Conservation (phyloP, 2,329 filamentous ascomycete genomes). For the Verruconis gallopava region DNA sequence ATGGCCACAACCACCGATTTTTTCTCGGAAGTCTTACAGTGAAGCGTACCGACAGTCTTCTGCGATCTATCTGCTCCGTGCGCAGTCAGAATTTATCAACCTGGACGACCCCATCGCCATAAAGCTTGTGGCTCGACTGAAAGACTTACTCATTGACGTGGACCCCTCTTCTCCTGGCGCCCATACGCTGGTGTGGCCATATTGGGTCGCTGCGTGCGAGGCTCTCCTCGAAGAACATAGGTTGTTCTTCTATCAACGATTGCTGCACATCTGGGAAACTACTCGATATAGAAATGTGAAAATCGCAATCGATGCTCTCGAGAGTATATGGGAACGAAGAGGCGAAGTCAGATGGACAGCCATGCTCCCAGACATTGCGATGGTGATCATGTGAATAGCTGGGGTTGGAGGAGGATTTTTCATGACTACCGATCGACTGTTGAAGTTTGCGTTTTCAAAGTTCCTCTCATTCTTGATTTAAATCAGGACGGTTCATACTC, state of each 20-base stretch:
- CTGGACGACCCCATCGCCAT: background rate
- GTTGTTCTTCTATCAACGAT: background rate
- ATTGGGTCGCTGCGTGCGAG: background rate
- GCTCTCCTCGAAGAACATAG: background rate
- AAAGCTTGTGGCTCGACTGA: background rate
- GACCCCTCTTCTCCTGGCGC: background rate
- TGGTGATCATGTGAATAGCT: constrained; percentile 4
- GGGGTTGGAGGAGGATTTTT: no score
- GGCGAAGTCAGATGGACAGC: background rate
- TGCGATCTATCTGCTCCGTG: background rate
- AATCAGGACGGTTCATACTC: no score
- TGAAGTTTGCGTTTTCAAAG: no score
- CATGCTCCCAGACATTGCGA: background rate
- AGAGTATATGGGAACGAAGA: background rate
- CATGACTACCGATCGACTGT: no score
- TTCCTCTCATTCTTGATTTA: no score
- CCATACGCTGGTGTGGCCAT: constrained; percentile 4
- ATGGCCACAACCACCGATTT: background rate
- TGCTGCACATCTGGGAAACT: background rate
- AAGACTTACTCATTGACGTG: background rate
- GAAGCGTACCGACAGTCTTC: background rate
- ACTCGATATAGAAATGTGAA: constrained; percentile 2
- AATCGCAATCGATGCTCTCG: constrained; percentile 1
- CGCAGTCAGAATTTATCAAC: background rate
- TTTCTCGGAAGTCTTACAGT: background rate